Conservation (phyloP, 345 rosid genomes). For the Balakata baccata region DNA sequence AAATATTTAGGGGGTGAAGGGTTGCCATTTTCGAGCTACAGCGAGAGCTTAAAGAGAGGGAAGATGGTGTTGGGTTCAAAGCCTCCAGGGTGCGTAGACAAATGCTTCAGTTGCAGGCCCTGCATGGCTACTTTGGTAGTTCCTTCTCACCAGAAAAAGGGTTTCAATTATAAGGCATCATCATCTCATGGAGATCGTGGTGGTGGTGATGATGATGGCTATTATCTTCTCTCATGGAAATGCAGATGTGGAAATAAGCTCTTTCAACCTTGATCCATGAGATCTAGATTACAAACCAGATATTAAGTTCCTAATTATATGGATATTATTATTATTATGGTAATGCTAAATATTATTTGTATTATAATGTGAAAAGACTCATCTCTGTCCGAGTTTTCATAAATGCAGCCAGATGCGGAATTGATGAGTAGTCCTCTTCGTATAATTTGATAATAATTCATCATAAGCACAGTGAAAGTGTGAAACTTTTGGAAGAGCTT, state of each 20-base stretch:
- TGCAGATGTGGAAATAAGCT: constrained; percentile 60
- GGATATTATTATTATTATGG: neutral
- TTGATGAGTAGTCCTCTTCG: neutral
- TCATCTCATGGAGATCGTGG: constrained; percentile 10
- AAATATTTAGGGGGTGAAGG: constrained; percentile 6
- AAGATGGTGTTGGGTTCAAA: constrained; percentile 61
- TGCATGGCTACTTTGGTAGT: constrained; percentile 60
- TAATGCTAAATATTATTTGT: neutral
- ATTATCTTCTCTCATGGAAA: constrained; percentile 70
- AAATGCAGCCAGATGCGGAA: constrained; percentile 3
- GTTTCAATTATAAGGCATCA: neutral
- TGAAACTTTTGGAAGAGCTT: neutral
- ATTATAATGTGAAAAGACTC: constrained; percentile 17
- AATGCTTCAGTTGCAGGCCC: constrained; percentile 63
- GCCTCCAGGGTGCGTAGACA: constrained; percentile 67
- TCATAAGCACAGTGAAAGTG: neutral
- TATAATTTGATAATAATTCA: neutral
- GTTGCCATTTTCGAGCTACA: constrained; percentile 8
- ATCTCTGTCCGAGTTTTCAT: constrained; percentile 1
- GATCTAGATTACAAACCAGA: neutral
- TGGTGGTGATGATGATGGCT: constrained; percentile 27
- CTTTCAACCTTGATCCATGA: constrained; percentile 39
- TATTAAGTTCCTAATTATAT: neutral
- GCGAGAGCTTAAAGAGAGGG: constrained; percentile 20
- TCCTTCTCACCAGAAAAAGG: constrained; percentile 23